Percentiles rank a stretch among this genome's conserved stretches.
Conservation (phyloP, 768 basidiomycete genomes). For the Podaxis sp. region DNA sequence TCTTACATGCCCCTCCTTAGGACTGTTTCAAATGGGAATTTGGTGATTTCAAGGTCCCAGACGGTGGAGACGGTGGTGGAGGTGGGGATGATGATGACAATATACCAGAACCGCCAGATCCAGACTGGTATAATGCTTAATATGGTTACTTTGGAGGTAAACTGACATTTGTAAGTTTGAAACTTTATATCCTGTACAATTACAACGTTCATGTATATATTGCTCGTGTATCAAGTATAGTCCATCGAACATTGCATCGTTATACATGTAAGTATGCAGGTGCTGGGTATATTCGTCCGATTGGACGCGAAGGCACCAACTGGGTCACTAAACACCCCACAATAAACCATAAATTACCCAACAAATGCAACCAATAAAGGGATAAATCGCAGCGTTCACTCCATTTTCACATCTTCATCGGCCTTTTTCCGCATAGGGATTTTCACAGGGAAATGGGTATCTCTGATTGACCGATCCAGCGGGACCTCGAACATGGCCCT, state of each 20-base stretch:
- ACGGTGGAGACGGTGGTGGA: background rate
- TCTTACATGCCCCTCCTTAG: slow-evolving; percentile 33
- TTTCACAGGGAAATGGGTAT: background rate
- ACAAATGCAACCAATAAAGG: background rate
- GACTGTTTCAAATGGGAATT: slow-evolving; percentile 84
- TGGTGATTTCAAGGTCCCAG: slow-evolving; percentile 36
- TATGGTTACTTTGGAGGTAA: background rate
- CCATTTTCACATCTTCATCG: background rate
- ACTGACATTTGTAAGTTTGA: background rate
- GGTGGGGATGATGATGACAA: background rate
- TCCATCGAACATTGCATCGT: background rate
- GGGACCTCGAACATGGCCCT: slow-evolving; percentile 1
- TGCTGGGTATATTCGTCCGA: background rate
- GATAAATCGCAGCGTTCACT: background rate
- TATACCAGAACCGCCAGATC: slow-evolving; percentile 9
- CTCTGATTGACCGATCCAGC: slow-evolving; percentile 4
- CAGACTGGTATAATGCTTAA: background rate
- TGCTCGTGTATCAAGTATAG: background rate
- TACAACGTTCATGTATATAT: background rate
- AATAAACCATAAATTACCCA: background rate
- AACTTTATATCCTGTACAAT: background rate
- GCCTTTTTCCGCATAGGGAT: background rate
- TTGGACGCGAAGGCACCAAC: background rate
- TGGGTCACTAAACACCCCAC: background rate
- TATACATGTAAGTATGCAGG: background rate